Base-by-base conservation (phyloP, 768 basidiomycete species). In the Mycena indigotica region DNA sequence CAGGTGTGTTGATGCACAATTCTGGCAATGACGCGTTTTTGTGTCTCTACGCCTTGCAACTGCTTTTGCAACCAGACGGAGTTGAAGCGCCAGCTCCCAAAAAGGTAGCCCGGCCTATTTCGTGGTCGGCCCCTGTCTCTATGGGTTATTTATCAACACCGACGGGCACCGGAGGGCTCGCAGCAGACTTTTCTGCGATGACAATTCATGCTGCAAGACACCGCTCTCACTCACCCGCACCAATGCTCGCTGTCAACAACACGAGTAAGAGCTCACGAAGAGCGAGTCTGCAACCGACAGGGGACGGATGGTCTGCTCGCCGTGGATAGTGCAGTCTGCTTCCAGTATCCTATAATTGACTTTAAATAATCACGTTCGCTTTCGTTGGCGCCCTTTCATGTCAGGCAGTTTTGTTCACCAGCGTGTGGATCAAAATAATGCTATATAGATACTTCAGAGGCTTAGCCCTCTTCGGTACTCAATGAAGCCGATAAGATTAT, bases 11-110 rank as follows among this genome's bases (percentile, higher is more conserved):
- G 15, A 67, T 87, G 57, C 83, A 88, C 68, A 91, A 92, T 65
- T 75, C 91, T n/a, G 91, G 91, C 15, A 93, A 93, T 69, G 87
- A 90, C 60, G 87, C 91, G 3, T 84, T 89, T 65, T 76, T 88
- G 76, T 73, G 75, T 50, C 79, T 93, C 26, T 83, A 88, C 39
- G 83, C 78, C 13, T 75, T 93, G 28, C 91, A 93, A 65, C 75
- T 83, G 64, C 78, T 93, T 35, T 70, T 90, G 13, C 86, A 87
- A 52, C 86, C 85, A 0, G 69, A 71, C 21, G 71, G 72, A 13
- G 80, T 81, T 21, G 61, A 62, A 23, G 65, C 69, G 3, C 79
- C 80, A 0, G 69, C 62, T 5, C 52, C 72, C 19, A 77, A 74
- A 66, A 73, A 70, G 52, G 56, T 40, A 10, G 23, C 53, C 8